Evolutionary conservation across 257 asterid species (phyloP), one percentile per base, ranked within the genome.

Genomic region (Solanum clarkiae): DNA sequence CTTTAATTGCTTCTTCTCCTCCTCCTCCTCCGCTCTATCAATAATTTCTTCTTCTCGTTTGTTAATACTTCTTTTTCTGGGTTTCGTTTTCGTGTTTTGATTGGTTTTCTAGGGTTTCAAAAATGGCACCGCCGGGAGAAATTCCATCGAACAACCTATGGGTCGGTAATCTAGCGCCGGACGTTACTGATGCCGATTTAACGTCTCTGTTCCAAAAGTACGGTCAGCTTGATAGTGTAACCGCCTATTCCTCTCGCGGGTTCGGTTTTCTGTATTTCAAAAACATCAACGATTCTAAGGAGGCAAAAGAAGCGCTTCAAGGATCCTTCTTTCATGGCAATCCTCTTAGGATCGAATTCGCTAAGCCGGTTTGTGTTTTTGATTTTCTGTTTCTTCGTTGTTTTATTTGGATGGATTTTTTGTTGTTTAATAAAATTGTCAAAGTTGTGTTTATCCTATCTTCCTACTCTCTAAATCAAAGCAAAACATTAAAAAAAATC

Each of bases 301-400:
- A 96, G 66, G 99, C 98, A 17, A 95, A 94, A 82, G 91, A 91
- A 63, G 87, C 88, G 79, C 95, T 94, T 66, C 98, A 95, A 86
- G 98, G 98, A 40, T 86, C 91, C 87, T 29, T 86, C 66, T 90
- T 95, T 85, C 97, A 88, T 44, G 97, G 95, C 44, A 91, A 84
- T 83, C 84, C 93, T 2, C 84, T 95, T 79, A 95, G 91, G 89
- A 94, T 95, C 66, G 98, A 96, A 89, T 96, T 94, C 88, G 97
- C 98, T 53, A 96, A 94, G 93, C 95, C 95, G 99, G 99, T 96
- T 90, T 88, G 99, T 96, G 85, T 83, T 88, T 84, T 80, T 44
- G 84, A 84, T 88, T 81, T 70, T 87, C 29, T 77, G 85, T 71
- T 84, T 84, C 49, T 15, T 65, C 44, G 72, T 63, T 26, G 71